These are phyloP conservation scores for Stemphylium beticola DNA, from an alignment of 2,329 filamentous ascomycete genomes.

Conservation along the genomic window DNA sequence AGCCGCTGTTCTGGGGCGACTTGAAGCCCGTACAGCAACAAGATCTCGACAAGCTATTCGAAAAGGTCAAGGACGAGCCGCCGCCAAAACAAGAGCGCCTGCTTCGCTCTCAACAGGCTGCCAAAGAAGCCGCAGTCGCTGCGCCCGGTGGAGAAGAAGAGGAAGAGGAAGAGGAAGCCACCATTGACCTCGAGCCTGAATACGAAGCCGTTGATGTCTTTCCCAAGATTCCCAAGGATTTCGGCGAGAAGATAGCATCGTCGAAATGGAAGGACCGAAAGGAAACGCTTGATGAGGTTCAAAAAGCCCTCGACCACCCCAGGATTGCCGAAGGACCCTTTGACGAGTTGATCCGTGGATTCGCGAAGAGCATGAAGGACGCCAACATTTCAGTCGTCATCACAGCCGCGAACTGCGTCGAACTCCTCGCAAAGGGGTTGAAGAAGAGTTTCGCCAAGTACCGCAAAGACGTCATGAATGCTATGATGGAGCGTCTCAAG, in stretches of 20 bases:
- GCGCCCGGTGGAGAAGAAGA: slow-evolving; percentile 59
- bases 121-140: slow-evolving; percentile 72
- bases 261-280: slow-evolving; percentile 99
- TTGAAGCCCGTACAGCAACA: slow-evolving; percentile 94
- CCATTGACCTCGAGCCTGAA: slow-evolving; percentile 70
- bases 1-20: slow-evolving; percentile 95
- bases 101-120: slow-evolving; percentile 86
- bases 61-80: slow-evolving; percentile 87
- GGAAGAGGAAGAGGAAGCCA: slow-evolving; percentile 65
- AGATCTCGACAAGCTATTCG: slow-evolving; percentile 92
- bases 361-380: slow-evolving; percentile 98
- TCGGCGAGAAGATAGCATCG: slow-evolving; percentile 82
- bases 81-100: slow-evolving; percentile 89
- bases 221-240: slow-evolving; percentile 79
- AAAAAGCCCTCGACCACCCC: slow-evolving; percentile 78
- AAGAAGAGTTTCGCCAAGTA: slow-evolving; percentile 81
- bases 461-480: slow-evolving; percentile 77
- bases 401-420: slow-evolving; percentile 90
- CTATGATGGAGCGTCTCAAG: slow-evolving; percentile 94
- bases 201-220: slow-evolving; percentile 86
- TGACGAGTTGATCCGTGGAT: slow-evolving; percentile 78
- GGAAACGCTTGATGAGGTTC: slow-evolving; percentile 85
- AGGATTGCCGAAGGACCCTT: slow-evolving; percentile 91
- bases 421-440: slow-evolving; percentile 84
- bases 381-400: slow-evolving; percentile 95